Conservation (phyloP, 2,329 filamentous ascomycete species). For the Ceratocystis destructans region DNA sequence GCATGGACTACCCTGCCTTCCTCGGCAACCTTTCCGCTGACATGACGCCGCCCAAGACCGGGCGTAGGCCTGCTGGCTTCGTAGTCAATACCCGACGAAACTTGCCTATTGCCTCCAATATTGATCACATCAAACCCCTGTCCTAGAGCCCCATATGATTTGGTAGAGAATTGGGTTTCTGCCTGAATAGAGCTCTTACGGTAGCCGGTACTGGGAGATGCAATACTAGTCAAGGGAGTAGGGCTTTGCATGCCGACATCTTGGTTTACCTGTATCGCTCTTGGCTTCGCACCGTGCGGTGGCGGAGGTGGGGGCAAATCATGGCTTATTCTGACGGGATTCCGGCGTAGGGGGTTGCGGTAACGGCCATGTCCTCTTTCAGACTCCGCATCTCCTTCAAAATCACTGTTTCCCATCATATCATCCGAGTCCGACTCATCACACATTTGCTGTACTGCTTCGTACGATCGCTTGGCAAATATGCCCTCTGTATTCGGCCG, state of each 20-base stretch:
- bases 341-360: constrained; percentile 41
- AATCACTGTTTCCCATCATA: constrained; percentile 23
- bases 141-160: constrained; percentile 46
- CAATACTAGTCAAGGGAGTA: constrained; percentile 5
- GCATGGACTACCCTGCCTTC: constrained; percentile 39
- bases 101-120: constrained; percentile 37
- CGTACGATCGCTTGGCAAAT: constrained; percentile 31
- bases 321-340: constrained; percentile 29
- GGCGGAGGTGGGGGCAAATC: constrained; percentile 5
- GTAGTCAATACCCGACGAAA: constrained; percentile 47
- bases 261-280: background rate
- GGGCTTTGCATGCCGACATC: background rate
- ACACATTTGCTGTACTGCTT: constrained; percentile 34
- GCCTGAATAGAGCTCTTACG: constrained; percentile 37
- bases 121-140: constrained; percentile 37
- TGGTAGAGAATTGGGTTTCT: constrained; percentile 37
- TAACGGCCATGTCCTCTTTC: constrained; percentile 23
- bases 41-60: constrained; percentile 40
- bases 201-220: constrained; percentile 19
- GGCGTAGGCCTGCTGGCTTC: constrained; percentile 25
- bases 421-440: constrained; percentile 31
- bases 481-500: constrained; percentile 31
- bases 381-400: constrained; percentile 26
- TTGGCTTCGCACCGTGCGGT: background rate
- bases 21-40: constrained; percentile 60